A percentile compares a stretch with the other conserved stretches of the same genome.
These are phyloP conservation scores for Tephrocybe sp. DNA, from an alignment of 768 basidiomycete species.

Conservation along the genomic window DNA sequence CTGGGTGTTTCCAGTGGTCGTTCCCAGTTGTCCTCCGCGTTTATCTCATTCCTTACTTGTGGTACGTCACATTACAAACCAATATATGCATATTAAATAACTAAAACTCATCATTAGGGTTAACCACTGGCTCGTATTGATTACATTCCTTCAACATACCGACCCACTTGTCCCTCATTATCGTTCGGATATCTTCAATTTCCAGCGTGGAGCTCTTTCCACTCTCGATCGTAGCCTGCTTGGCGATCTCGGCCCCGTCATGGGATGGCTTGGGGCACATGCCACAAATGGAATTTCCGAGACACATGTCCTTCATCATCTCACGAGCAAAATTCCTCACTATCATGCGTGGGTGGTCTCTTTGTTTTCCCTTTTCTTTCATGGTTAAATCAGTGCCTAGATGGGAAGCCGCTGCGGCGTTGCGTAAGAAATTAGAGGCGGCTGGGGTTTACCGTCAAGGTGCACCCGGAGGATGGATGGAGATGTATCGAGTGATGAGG, in stretches of 20 bases:
- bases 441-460: slow-evolving; percentile 55
- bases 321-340: slow-evolving; percentile 82
- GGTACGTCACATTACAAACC: slow-evolving; percentile 30
- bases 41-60: slow-evolving; percentile 78
- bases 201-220: slow-evolving; percentile 54
- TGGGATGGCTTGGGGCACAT: slow-evolving; percentile 69
- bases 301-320: slow-evolving; percentile 79
- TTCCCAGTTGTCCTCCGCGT: slow-evolving; percentile 61
- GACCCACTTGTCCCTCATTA: slow-evolving; percentile 60
- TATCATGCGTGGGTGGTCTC: slow-evolving; percentile 53
- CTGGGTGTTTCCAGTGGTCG: slow-evolving; percentile 49
- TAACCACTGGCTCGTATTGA: slow-evolving; percentile 48
- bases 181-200: slow-evolving; percentile 47
- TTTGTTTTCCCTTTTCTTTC: slow-evolving; percentile 9
- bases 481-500: slow-evolving; percentile 60
- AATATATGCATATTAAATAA: not conserved
- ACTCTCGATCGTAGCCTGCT: slow-evolving; percentile 54
- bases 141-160: slow-evolving; percentile 63
- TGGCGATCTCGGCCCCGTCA: slow-evolving; percentile 57
- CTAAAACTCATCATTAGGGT: slow-evolving; percentile 24
- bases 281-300: slow-evolving; percentile 78
- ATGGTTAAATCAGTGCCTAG: slow-evolving; percentile 37
- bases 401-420: slow-evolving; percentile 80
- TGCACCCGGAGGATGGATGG: slow-evolving; percentile 59
- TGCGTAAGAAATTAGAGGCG: slow-evolving; percentile 62